Base-by-base conservation (phyloP, 305 asterid genomes). In the Fraxinus angustifolia region DNA sequence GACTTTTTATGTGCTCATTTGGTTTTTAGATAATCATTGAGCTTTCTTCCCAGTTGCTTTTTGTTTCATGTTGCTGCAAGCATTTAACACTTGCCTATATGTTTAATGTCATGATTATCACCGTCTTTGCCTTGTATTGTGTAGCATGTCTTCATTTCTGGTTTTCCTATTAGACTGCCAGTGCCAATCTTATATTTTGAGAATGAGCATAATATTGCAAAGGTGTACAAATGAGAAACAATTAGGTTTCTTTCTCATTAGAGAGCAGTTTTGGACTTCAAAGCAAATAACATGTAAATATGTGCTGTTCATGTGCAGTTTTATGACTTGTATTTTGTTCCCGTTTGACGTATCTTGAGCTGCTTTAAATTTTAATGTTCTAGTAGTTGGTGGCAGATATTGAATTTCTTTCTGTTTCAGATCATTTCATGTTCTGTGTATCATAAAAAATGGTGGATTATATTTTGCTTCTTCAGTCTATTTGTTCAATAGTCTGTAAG, bases 11-110 rank as follows among this genome's bases (percentile, higher is more conserved):
- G 60, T 28, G 68, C 26, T 87, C 76, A 58, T 50, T 23, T 53
- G 68, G 45, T 75, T 87, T 87, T 87, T 87, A 65, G 34, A 26
- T 82, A 76, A 74, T 85, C 80, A 75, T 56, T 60, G 65, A 77
- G 71, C 78, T 70, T 34, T 48, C 77, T 30, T 38, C 38, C 34
- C 12, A 65, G 81, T 86, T 33, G 19, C 80, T 58, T 76, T 67
- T 62, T 74, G 36, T 42, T 56, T 83, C 33, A 36, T 78, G 26
- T 56, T 6, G 60, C 82, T 81, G 56, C 73, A 21, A 17, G 4
- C 23, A 8, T 60, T 60, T 19, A 21, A 60, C 73, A 67, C 8
- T 5, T 26, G 3, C 12, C 26, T 3, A 8, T 10, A 67, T 67
- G 73, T 62, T 11, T 26, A 26, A 67, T 67, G 73, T 67, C 8